These are phyloP conservation scores for Cutaneotrichosporon sp. DNA, from an alignment of 1,284 basidiomycete genomes.

Conservation along the genomic window DNA sequence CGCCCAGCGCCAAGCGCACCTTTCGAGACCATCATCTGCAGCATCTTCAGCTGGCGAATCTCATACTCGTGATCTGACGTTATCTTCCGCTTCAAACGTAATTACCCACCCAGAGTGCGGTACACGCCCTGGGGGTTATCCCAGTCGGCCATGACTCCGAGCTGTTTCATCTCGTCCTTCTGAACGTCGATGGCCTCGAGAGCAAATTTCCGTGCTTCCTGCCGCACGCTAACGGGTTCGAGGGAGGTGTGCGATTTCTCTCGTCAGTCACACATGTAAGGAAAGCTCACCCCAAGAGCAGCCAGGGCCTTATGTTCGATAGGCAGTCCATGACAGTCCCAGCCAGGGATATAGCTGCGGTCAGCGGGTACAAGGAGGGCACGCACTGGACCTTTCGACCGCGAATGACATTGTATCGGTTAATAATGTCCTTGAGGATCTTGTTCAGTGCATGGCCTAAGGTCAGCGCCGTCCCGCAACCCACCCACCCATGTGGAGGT, in stretches of 20 bases:
- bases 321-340: slow-evolving; percentile 97
- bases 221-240: slow-evolving; percentile 62
- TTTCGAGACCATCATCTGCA: slow-evolving; percentile 81
- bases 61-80: slow-evolving; percentile 74
- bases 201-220: slow-evolving; percentile 69
- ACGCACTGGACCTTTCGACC: slow-evolving; percentile 77
- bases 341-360: slow-evolving; percentile 83
- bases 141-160: slow-evolving; percentile 96
- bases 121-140: slow-evolving; percentile 65
- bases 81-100: neutral
- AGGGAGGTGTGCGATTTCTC: slow-evolving; percentile 52
- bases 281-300: slow-evolving; percentile 59
- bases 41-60: slow-evolving; percentile 78
- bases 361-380: neutral
- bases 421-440: slow-evolving; percentile 93
- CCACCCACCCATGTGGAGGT: slow-evolving; percentile 81
- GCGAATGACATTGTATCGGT: slow-evolving; percentile 75
- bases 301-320: slow-evolving; percentile 90
- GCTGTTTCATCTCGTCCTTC: slow-evolving; percentile 69
- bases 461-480: neutral
- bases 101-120: slow-evolving; percentile 67
- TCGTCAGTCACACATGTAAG: neutral
- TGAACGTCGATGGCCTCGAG: slow-evolving; percentile 71
- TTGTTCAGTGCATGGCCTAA: slow-evolving; percentile 95
- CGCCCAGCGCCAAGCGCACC: slow-evolving; percentile 50